phyloP scores from a whole-genome alignment of 176 grass and related monocot species.

The Panicum miliaceum region DNA sequence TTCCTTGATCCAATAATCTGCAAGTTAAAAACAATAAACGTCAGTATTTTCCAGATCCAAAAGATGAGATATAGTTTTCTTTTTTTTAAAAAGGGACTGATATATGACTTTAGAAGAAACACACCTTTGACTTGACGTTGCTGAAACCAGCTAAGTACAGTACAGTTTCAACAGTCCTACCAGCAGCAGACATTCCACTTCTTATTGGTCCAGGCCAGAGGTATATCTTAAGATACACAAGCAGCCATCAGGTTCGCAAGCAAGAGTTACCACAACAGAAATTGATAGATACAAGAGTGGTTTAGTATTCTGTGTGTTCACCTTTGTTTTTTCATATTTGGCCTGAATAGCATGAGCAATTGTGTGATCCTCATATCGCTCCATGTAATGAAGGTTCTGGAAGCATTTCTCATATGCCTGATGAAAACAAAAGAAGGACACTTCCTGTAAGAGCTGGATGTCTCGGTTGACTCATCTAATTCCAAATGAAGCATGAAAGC shows the following conservation, averaged over 20 bases:
- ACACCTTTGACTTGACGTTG: slow-evolving; percentile 90
- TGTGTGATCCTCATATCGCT: slow-evolving; percentile 92
- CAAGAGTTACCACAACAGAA: neutral
- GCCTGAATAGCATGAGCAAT: slow-evolving; percentile 92
- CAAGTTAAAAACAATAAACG: neutral
- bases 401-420: slow-evolving; percentile 99
- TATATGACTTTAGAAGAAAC: slow-evolving; percentile 13
- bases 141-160: slow-evolving; percentile 84
- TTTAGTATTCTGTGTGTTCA: slow-evolving; percentile 21
- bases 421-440: slow-evolving; percentile 45
- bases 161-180: slow-evolving; percentile 81
- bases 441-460: slow-evolving; percentile 21
- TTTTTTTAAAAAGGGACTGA: neutral
- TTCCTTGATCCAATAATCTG: slow-evolving; percentile 98
- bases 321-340: slow-evolving; percentile 98
- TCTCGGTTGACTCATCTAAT: slow-evolving; percentile 7
- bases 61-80: neutral
- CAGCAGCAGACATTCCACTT: slow-evolving; percentile 71
- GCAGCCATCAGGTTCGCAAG: slow-evolving; percentile 24
- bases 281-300: slow-evolving; percentile 3
- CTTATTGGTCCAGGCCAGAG: slow-evolving; percentile 83
- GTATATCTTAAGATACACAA: slow-evolving; percentile 65
- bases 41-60: slow-evolving; percentile 3
- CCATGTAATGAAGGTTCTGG: slow-evolving; percentile 96
- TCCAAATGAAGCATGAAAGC: slow-evolving; percentile 1